These are phyloP conservation scores for Pisolithus orientalis DNA, from an alignment of 768 basidiomycete species.

Conservation along the genomic window DNA sequence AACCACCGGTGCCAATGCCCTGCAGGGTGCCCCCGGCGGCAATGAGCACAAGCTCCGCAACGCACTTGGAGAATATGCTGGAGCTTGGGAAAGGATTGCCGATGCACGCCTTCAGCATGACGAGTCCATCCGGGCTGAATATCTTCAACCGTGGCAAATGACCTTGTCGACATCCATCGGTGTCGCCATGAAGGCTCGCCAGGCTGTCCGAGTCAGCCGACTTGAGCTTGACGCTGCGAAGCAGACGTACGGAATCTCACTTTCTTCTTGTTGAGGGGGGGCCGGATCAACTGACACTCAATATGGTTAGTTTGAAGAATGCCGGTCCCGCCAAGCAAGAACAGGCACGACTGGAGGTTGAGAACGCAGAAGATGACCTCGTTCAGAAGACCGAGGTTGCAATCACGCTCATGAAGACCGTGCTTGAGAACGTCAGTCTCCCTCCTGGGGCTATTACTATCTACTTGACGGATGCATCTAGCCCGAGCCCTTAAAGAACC, in stretches of 20 bases:
- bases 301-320: constrained; percentile 60
- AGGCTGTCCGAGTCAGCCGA: constrained; percentile 71
- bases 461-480: constrained; percentile 23
- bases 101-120: constrained; percentile 79
- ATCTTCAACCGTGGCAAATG: constrained; percentile 81
- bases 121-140: constrained; percentile 53
- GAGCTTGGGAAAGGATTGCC: constrained; percentile 80
- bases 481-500: constrained; percentile 95
- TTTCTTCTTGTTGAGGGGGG: not conserved
- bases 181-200: constrained; percentile 89
- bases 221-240: constrained; percentile 90
- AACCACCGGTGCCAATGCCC: constrained; percentile 44
- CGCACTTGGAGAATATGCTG: constrained; percentile 72
- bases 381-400: constrained; percentile 98
- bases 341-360: constrained; percentile 85
- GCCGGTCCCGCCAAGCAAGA: constrained; percentile 76
- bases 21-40: constrained; percentile 40
- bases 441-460: not conserved
- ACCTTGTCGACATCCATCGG: constrained; percentile 79
- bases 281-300: not conserved
- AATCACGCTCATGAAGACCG: constrained; percentile 96
- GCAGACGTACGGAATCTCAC: constrained; percentile 53
- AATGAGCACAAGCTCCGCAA: constrained; percentile 67
- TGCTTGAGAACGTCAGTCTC: constrained; percentile 84
- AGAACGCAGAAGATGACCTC: constrained; percentile 92